Base-by-base conservation (phyloP, 75 land plant genomes). In the Sequoiadendron giganteum region DNA sequence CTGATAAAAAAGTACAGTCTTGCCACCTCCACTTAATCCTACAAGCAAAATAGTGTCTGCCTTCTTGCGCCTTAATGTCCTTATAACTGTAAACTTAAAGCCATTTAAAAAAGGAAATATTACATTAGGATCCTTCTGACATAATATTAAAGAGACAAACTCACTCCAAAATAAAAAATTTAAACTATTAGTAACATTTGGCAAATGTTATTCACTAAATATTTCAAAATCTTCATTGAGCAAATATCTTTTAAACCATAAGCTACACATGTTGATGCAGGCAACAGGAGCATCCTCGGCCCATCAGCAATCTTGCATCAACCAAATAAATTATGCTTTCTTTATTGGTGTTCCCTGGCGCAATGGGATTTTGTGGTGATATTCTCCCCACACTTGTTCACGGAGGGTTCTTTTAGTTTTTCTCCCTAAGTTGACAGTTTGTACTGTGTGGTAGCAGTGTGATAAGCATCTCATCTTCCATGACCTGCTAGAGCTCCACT, bases 1-100 rank as follows among this genome's bases (percentile, higher is more conserved):
- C 94, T 97, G 99, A 85, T 97, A 95, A 88, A 97, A 98, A 43
- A 98, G 94, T 87, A 91, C 89, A 70, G 99, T 98, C 89, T 97
- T 98, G 2, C 99, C 99, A 90, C 96, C 92, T 34, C 99, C 99
- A 91, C 93, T 95, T 47, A 97, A 86, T 58, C 99, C 99, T 85
- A 91, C 89, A 36, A 98, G 90, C 45, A 98, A 88, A 78, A 98
- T 92, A 48, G 99, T 95, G 25, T 95, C 94, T 19, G 94, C 82
- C 89, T 93, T 93, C 76, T 90, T 91, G 65, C 91, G 88, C 80
- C 88, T 95, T 58, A 96, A 90, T 36, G 90, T n/a, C 21, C 90
- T 88, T 34, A 54, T 75, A 85, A 91, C 99, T 97, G 94, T 89
- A 86, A 36, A 36, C 38, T 36, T 36, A 36, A 89, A 81, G 49